phyloP scores from a whole-genome alignment of 306 rosid genomes.

The Cucurbita moschata region DNA sequence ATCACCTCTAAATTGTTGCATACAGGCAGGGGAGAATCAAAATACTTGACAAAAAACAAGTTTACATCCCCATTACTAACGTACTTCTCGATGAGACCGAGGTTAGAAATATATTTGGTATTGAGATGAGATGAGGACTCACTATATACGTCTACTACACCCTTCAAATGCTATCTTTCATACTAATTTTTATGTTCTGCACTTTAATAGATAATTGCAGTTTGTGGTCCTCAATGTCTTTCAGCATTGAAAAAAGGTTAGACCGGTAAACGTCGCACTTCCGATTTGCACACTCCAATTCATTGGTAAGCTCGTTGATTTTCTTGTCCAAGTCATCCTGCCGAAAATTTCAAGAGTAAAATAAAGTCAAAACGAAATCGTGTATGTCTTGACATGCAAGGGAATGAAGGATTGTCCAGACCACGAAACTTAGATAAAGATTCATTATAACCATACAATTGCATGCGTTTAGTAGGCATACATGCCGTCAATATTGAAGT shows the following conservation, averaged over 20 bases:
- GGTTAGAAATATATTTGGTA: neutral
- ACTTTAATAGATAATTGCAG: constrained; percentile 79
- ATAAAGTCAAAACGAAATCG: neutral
- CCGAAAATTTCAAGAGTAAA: constrained; percentile 8
- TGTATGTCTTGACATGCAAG: neutral
- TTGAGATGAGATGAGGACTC: neutral
- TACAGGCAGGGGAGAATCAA: neutral
- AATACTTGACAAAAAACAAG: neutral
- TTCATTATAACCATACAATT: neutral
- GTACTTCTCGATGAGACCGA: neutral
- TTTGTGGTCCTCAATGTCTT: constrained; percentile 96
- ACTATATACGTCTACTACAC: constrained; percentile 8
- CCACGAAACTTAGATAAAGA: neutral
- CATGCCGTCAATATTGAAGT: neutral
- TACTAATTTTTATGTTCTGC: constrained; percentile 85
- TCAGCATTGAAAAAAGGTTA: constrained; percentile 81
- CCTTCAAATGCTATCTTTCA: constrained; percentile 74
- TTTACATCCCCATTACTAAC: neutral
- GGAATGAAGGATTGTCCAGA: neutral
- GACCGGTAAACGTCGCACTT: constrained; percentile 93
- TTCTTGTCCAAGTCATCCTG: constrained; percentile 89
- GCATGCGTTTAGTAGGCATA: neutral
- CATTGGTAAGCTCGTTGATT: constrained; percentile 46
- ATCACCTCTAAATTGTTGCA: neutral
- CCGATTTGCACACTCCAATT: constrained; percentile 62